phyloP scores from a whole-genome alignment of 169 alveolate species.

The Plasmodium gallinaceum region DNA sequence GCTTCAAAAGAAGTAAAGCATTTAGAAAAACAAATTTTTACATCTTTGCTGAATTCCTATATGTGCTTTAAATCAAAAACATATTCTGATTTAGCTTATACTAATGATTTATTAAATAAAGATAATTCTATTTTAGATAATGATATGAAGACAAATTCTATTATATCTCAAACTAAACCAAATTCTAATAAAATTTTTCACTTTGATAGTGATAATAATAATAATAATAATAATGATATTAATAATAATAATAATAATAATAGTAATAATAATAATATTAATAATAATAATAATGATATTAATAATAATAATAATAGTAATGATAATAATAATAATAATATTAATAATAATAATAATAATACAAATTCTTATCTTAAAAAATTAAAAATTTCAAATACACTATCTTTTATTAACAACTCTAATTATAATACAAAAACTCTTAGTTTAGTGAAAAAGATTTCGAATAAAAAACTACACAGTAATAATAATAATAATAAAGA shows the following conservation, averaged over 20 bases:
- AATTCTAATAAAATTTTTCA: slow-evolving; percentile 2
- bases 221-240: background rate
- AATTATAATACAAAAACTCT: too few relatives aligned
- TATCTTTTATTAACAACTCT: background rate
- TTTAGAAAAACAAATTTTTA: slow-evolving; percentile 76
- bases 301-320: too few relatives aligned
- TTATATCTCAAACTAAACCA: background rate
- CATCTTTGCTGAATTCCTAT: slow-evolving; percentile 67
- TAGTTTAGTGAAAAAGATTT: too few relatives aligned
- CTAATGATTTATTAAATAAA: slow-evolving; percentile 17
- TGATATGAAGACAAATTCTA: background rate
- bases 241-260: slow-evolving; percentile 11
- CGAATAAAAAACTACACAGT: too few relatives aligned
- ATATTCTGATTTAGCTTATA: slow-evolving; percentile 41
- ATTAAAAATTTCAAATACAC: slow-evolving; percentile 17
- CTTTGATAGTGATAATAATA: background rate
- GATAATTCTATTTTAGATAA: slow-evolving; percentile 2
- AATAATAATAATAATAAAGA: too few relatives aligned
- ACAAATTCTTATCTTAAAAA: background rate
- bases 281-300: background rate
- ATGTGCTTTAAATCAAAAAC: slow-evolving; percentile 56
- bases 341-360: background rate
- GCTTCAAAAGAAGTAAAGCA: slow-evolving; percentile 77
- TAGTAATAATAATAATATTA: background rate
- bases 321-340: background rate